Base-by-base conservation (phyloP, 176 grass and related monocot species). In the Rhynchospora tenuis region DNA sequence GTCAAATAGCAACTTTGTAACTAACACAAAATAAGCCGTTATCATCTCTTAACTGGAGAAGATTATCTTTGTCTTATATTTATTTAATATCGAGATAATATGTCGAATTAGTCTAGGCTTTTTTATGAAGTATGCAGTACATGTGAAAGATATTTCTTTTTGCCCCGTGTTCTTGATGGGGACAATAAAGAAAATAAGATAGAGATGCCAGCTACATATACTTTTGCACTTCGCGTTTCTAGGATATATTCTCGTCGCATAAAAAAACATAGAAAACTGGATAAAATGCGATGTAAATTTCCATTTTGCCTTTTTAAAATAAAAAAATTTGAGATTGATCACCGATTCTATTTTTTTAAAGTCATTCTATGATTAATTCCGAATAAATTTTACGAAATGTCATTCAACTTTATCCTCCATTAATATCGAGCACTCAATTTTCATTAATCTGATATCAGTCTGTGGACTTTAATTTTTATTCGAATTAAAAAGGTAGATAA, bases 21-120 rank as follows among this genome's bases (percentile, higher is more conserved):
- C 60, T 26, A 82, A 60, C 60, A 64, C 24, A 82, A 65, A 82
- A 67, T 52, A 65, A 82, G 33, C 59, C 38, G 20, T 63, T 81
- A 82, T 81, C 48, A 29, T 76, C 13, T 76, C 47, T 54, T 55
- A 76, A 76, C 47, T 29, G 1, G 47, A 55, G 48, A 66, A 66
- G 33, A 28, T 29, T 24, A 64, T 28, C 42, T 51, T 62, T 26
- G 1, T 47, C 59, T 19, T 26, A 17, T n/a, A n/a, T n/a, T n/a
- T n/a, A n/a, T n/a, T 20, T 48, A 65, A 51, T 20, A 48, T 63
- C 19, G 13, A 26, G 79, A 82, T 64, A 46, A 61, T 59, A 63
- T 65, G 58, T 47, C 7, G 79, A 81, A 14, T 23, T 65, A 22
- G 9, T 26, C 50, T 64, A 47, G 33, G 78, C 20, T 81, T 81